Base-by-base conservation (phyloP, 2,329 filamentous ascomycete species). In the Bipolaris oryzae region DNA sequence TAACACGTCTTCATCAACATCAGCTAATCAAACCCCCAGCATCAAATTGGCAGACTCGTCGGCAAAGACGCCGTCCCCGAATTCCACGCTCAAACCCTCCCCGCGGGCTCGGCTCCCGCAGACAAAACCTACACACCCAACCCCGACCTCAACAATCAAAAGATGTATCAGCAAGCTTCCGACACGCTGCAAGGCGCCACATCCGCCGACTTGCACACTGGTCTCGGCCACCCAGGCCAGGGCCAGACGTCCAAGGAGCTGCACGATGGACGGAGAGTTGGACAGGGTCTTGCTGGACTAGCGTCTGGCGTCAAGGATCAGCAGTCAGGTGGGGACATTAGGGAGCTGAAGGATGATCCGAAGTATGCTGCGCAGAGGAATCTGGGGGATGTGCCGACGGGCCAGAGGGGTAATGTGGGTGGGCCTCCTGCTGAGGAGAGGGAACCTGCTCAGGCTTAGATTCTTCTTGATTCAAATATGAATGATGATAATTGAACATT, bases 81-180 rank as follows among this genome's bases (percentile, higher is more conserved):
- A 68, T 92, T 89, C 79, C 79, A 83, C 66, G 83, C 85, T 21
- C 63, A 91, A 72, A 82, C 81, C 1, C 76, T 86, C 34, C 81
- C 87, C 0, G 76, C 87, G 0, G 89, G 89, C 57, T 84, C 85
- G 3, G 89, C 89, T 0, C 89, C 89, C 1, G 60, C 75, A 1
- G 71, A 75, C 38, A 72, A 66, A 15, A 78, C 79, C 16, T 82
- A 78, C 76, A 64, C 73, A 10, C 79, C 81, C 25, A 81, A 82
- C 74, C 70, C 76, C 54, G 71, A 78, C 3, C 68, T 77, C 41
- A 76, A 76, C 59, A 78, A 79, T 50, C 79, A 81, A 50, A 74
- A 74, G 7, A 72, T 76, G 53, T 65, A 70, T 54, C 79, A 81
- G 6, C 67, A 74, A 11, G 80, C 84, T 0, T 73, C 70, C 1